Evolutionary conservation across 148 eudicot species (phyloP).

Genomic region (Vaccinium myrtillus): DNA sequence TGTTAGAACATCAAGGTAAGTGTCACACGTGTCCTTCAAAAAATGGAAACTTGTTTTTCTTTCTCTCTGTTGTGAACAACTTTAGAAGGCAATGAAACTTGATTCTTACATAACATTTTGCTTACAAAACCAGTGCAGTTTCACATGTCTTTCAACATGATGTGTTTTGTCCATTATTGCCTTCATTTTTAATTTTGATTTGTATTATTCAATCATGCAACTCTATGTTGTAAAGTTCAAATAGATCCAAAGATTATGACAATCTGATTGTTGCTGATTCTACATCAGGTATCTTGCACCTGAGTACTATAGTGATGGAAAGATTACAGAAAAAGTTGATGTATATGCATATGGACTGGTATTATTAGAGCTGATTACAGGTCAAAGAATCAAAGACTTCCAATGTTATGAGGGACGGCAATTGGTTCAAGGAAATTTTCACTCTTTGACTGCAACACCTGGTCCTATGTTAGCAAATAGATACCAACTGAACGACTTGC

Average conservation of each 20-base stretch:
- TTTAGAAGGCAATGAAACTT: not conserved
- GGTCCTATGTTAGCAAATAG: constrained; percentile 28
- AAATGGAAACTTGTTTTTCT: not conserved
- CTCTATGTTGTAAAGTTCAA: not conserved
- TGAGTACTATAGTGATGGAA: constrained; percentile 60
- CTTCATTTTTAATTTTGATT: not conserved
- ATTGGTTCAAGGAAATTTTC: constrained; percentile 39
- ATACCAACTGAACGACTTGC: constrained; percentile 41
- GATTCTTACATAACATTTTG: not conserved
- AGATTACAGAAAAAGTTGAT: constrained; percentile 77
- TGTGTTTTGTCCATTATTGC: not conserved
- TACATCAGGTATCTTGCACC: constrained; percentile 76
- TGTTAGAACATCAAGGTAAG: constrained; percentile 73
- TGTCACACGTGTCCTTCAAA: not conserved
- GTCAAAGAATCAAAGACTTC: constrained; percentile 52
- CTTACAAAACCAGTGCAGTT: not conserved
- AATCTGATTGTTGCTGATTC: not conserved
- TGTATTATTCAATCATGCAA: not conserved
- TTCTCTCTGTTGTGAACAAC: not conserved
- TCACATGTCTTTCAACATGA: not conserved
- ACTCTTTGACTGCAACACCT: constrained; percentile 39
- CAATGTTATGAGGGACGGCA: constrained; percentile 39
- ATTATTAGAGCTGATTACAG: constrained; percentile 73
- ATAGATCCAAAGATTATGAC: not conserved
- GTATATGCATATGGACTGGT: constrained; percentile 83